A percentile compares a stretch with the other conserved stretches of the same genome.
These are phyloP conservation scores for Globisporangium cystogenes DNA, from an alignment of 352 stramenopile genomes.

Conservation along the genomic window DNA sequence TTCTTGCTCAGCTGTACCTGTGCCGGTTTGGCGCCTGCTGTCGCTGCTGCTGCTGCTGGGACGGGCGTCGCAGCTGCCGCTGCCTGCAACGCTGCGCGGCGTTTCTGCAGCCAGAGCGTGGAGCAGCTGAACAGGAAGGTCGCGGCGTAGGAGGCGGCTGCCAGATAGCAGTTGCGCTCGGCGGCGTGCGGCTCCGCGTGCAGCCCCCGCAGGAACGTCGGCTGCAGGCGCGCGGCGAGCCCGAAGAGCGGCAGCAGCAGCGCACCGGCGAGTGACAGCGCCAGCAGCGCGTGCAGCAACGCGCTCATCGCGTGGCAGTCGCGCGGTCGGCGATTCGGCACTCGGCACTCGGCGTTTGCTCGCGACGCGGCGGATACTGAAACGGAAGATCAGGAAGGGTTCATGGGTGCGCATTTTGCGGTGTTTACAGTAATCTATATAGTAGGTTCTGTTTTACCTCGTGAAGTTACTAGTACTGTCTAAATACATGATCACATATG, in stretches of 20 bases:
- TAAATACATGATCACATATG: no score
- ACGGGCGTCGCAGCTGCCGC: no score
- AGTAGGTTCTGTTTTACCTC: no score
- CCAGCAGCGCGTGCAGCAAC: slow-evolving; percentile 29
- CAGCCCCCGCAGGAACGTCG: slow-evolving; percentile 49
- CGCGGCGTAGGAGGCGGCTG: slow-evolving; percentile 36
- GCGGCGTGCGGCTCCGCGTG: slow-evolving; percentile 29
- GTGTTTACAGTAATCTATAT: no score
- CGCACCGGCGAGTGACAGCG: slow-evolving; percentile 41
- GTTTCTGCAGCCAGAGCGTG: slow-evolving; percentile 12
- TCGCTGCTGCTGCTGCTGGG: no score
- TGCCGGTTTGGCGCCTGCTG: not conserved
- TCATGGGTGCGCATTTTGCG: no score
- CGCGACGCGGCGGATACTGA: no score
- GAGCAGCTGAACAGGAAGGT: slow-evolving; percentile 29
- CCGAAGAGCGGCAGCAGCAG: slow-evolving; percentile 51
- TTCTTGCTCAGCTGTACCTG: not conserved
- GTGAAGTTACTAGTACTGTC: no score
- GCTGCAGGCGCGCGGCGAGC: slow-evolving; percentile 49
- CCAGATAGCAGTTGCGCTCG: slow-evolving; percentile 63
- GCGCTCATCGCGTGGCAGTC: slow-evolving; percentile 18
- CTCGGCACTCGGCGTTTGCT: no score
- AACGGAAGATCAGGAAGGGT: no score
- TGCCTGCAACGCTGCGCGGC: not conserved
- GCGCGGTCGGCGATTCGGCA: no score